phyloP scores from a whole-genome alignment of 2,329 filamentous ascomycete species.

The Verticillium nonalfalfae region DNA sequence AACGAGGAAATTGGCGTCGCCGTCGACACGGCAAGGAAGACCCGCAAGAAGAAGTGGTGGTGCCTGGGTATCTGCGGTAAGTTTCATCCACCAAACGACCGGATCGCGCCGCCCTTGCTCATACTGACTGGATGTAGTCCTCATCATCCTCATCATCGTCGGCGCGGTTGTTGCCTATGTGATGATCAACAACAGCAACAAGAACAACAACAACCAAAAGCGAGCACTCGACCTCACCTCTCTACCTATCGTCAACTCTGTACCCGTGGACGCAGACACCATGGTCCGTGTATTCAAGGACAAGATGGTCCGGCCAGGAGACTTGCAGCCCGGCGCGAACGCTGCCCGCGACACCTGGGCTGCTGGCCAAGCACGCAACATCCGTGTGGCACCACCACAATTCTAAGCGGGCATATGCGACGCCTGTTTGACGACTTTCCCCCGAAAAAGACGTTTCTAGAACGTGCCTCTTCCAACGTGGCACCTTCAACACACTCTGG shows the following conservation, averaged over 20 bases:
- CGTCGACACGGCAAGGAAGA: constrained; percentile 72
- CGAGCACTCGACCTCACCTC: constrained; percentile 15
- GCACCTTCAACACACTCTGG: neutral
- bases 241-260: constrained; percentile 16
- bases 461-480: neutral
- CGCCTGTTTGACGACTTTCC: neutral
- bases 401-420: neutral
- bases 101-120: neutral
- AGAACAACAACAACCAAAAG: constrained; percentile 18
- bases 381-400: neutral
- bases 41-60: constrained; percentile 94
- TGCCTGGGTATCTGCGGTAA: constrained; percentile 70
- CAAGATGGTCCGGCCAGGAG: constrained; percentile 1
- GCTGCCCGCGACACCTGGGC: neutral
- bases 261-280: constrained; percentile 11
- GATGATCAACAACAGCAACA: constrained; percentile 14
- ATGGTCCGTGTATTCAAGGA: constrained; percentile 1
- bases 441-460: neutral
- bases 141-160: constrained; percentile 45
- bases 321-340: constrained; percentile 1
- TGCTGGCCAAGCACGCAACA: neutral
- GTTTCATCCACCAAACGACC: constrained; percentile 14
- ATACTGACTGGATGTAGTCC: constrained; percentile 31
- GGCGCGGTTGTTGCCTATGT: constrained; percentile 37
- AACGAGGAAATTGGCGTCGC: constrained; percentile 80